Conservation (phyloP, 1,284 basidiomycete genomes). For the Cutaneotrichosporon mucoides region DNA sequence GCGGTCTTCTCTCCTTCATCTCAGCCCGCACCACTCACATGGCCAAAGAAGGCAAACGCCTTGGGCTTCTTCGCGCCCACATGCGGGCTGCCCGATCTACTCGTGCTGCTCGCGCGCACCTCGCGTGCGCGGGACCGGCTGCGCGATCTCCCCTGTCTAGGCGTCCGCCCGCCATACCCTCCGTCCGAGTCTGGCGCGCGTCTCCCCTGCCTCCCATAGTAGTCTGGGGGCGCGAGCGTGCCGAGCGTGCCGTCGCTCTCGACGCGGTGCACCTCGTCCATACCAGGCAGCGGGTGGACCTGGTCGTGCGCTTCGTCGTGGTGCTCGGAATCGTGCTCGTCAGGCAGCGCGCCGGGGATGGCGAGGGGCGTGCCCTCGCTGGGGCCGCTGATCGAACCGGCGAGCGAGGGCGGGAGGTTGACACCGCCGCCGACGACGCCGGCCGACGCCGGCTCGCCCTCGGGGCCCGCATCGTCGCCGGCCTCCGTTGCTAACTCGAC, state of each 20-base stretch:
- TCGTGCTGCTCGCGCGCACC: not conserved
- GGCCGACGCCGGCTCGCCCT: not conserved
- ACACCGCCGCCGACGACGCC: too few relatives aligned
- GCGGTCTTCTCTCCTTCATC: too few relatives aligned
- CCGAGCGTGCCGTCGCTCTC: slow-evolving; percentile 16
- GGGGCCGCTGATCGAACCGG: not conserved
- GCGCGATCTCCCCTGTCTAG: slow-evolving; percentile 15
- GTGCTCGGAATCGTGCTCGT: not conserved
- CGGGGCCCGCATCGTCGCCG: not conserved
- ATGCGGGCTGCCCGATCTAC: not conserved
- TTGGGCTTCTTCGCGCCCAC: slow-evolving; percentile 25
- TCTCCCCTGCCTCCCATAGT: not conserved
- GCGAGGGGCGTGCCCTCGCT: not conserved
- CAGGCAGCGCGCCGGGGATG: not conserved
- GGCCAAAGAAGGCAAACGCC: slow-evolving; percentile 48
- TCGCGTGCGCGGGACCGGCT: slow-evolving; percentile 1
- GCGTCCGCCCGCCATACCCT: slow-evolving; percentile 6
- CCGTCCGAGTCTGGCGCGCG: not conserved
- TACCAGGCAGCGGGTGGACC: slow-evolving; percentile 2
- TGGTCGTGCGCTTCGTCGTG: not conserved
- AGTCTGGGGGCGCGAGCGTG: not conserved
- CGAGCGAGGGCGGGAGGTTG: not conserved
- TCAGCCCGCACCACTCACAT: slow-evolving; percentile 10
- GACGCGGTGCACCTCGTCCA: not conserved
- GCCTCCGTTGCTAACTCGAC: not conserved